These are phyloP conservation scores for Aspergillus sparsus DNA, from an alignment of 495 filamentous ascomycete genomes.

Conservation along the genomic window DNA sequence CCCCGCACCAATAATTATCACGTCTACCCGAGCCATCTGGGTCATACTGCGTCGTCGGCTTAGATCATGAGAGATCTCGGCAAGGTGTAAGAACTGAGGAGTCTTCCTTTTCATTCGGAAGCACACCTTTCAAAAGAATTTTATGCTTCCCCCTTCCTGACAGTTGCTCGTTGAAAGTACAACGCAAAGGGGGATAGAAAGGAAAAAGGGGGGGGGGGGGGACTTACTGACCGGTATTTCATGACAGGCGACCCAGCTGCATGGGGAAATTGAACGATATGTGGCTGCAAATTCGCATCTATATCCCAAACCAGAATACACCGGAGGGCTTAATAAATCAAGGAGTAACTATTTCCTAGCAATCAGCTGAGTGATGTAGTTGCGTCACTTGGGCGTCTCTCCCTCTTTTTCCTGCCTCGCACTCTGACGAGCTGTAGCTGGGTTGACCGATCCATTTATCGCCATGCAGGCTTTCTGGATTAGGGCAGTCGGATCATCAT, in stretches of 20 bases:
- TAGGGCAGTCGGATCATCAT: neutral
- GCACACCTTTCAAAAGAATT: neutral
- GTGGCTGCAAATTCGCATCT: neutral
- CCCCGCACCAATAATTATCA: slow-evolving; percentile 51
- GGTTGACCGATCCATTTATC: neutral
- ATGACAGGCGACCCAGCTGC: neutral
- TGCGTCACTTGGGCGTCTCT: neutral
- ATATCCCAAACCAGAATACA: neutral
- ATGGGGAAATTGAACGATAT: neutral
- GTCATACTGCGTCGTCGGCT: neutral
- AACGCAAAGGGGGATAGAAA: neutral
- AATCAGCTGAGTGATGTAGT: no score
- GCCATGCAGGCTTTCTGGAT: neutral
- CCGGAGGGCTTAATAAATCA: no score
- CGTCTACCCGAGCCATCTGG: slow-evolving; percentile 16
- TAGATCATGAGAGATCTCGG: neutral
- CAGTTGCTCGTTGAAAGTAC: neutral
- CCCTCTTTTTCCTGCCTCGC: neutral
- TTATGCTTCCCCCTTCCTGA: neutral
- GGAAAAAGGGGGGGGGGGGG: no score
- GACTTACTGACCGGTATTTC: neutral
- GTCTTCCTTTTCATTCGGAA: neutral
- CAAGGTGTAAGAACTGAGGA: neutral
- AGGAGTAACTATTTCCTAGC: no score
- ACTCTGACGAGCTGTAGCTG: neutral